Evolutionary conservation across 768 basidiomycete genomes (phyloP), one percentile per base, ranked within the genome.

Genomic region (Mrakia hoshinonis): DNA sequence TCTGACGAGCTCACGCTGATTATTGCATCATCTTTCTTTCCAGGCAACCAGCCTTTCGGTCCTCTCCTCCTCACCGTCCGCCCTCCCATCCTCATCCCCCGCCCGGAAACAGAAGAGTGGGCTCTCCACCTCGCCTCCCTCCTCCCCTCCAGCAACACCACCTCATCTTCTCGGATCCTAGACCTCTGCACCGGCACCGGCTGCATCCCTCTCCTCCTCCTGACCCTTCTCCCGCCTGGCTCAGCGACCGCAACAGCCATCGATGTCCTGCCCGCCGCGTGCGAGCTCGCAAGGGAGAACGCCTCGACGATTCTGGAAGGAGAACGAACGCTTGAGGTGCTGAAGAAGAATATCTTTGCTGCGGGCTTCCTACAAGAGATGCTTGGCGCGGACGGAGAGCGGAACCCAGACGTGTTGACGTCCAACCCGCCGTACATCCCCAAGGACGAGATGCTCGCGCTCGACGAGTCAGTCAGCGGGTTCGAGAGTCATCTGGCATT

Each of bases 141-240:
- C 67, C 82, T 83, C 10, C 79, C 20, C 74, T 79, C 48, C 74
- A 18, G 12, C n/a, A 9, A 9, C 5, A 36, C 3, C 4, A 22
- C 68, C 18, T 39, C 47, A 13, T 80, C 81, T 0, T 34, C 83
- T 20, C 81, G 81, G 38, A 79, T 94, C 34, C 82, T 97, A 39
- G 95, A 99, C 81, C 85, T 98, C 55, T 92, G 94, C 78, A 95
- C 93, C 6, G 95, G 95, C 58, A 86, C 91, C 0, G 95, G 90
- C 18, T 93, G 92, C 78, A 93, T 97, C 64, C 89, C 92, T 1
- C 84, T 96, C 51, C 82, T 91, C n/a, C 82, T 98, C 22, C 87
- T 87, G 76, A 83, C 87, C 31, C 60, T 46, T 15, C 48, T 64
- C 3, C 7, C 52, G 1, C 68, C 13, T 0, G 34, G 34, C 31